A percentile compares a stretch with the other conserved stretches of the same genome.
Conservation (phyloP, 176 grass and related monocot species). For the Carex myosuroides region DNA sequence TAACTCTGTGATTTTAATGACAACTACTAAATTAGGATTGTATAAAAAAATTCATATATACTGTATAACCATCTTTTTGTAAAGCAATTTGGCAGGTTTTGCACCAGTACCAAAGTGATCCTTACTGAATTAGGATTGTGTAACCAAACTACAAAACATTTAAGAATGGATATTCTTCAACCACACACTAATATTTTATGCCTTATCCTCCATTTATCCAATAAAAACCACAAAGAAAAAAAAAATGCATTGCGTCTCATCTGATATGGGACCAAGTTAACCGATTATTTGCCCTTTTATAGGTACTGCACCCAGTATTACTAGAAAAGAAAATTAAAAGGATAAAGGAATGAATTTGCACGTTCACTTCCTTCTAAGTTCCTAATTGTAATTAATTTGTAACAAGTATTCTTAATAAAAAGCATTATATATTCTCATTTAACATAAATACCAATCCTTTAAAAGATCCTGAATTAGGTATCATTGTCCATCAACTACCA, state of each 20-base stretch:
- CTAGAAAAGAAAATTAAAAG: background rate
- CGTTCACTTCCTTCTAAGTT: background rate
- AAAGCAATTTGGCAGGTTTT: background rate
- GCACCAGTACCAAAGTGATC: background rate
- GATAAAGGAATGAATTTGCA: background rate
- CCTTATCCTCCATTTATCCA: background rate
- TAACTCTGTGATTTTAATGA: background rate
- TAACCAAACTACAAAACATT: background rate
- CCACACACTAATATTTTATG: background rate
- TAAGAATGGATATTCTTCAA: background rate
- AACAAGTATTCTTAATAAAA: background rate
- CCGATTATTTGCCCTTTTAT: background rate
- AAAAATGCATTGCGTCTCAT: background rate
- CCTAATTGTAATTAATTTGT: background rate
- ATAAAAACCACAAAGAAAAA: background rate
- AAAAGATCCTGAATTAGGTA: background rate
- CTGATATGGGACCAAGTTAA: background rate
- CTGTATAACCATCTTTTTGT: too few relatives aligned
- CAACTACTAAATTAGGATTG: too few relatives aligned
- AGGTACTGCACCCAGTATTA: background rate
- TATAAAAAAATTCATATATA: too few relatives aligned
- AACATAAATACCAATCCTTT: background rate
- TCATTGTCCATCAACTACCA: background rate
- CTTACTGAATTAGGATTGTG: background rate
- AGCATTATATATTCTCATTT: background rate